Evolutionary conservation across 129 eudicot genomes (phyloP).

Genomic region (Arctium minus): DNA sequence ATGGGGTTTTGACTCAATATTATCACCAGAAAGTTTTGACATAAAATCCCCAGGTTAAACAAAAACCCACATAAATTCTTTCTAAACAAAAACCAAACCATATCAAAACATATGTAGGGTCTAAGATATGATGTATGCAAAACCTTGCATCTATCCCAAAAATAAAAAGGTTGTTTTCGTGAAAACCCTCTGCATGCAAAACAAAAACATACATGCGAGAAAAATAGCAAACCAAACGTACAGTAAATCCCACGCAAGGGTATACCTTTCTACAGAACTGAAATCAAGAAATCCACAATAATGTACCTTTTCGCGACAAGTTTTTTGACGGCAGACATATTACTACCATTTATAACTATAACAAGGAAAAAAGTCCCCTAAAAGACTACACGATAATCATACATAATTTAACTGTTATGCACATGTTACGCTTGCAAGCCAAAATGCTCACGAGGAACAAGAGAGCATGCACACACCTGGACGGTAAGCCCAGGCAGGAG

Average conservation of each 20-base stretch:
- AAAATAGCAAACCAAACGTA: background rate
- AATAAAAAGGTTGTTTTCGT: background rate
- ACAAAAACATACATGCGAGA: background rate
- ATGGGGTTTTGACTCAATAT: constrained; percentile 44
- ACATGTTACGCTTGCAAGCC: constrained; percentile 13
- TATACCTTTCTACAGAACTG: background rate
- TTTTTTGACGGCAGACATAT: background rate
- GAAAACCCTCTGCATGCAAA: no score
- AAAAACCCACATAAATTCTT: no score
- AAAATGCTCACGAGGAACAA: constrained; percentile 30
- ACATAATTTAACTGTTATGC: constrained; percentile 34
- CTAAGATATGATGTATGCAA: no score
- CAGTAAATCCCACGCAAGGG: background rate
- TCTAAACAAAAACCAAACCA: no score
- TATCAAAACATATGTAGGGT: no score
- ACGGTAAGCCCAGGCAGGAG: constrained; percentile 98
- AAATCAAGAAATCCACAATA: background rate
- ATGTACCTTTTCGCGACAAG: background rate
- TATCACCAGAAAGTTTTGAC: background rate
- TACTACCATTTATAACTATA: constrained; percentile 15
- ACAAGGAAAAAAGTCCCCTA: background rate
- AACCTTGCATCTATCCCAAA: no score
- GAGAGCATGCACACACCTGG: constrained; percentile 81
- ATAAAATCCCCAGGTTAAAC: no score
- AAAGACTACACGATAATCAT: background rate